phyloP scores from a whole-genome alignment of 495 filamentous ascomycete genomes.

The Penicillium mononematosum region DNA sequence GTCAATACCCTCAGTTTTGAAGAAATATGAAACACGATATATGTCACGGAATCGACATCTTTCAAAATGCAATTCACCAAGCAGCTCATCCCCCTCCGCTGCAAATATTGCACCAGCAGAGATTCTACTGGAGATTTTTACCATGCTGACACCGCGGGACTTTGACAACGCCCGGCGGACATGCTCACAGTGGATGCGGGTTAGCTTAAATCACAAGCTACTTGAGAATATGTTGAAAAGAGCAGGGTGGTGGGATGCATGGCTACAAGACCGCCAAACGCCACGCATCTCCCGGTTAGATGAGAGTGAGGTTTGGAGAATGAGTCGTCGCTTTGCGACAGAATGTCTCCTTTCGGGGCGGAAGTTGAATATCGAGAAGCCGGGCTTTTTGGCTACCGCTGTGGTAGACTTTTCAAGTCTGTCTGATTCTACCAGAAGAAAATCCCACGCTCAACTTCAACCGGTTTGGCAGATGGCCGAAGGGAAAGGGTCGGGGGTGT shows the following conservation, averaged over 20 bases:
- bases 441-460: conserved; percentile 7
- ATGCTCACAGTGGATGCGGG: conserved; percentile 65
- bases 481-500: background rate
- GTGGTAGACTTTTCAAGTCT: conserved; percentile 38
- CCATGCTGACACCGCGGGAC: conserved; percentile 54
- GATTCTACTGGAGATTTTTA: conserved; percentile 60
- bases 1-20: background rate
- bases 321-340: conserved; percentile 60
- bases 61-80: background rate
- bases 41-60: background rate
- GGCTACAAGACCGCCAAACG: conserved; percentile 36
- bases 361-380: conserved; percentile 42
- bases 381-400: conserved; percentile 44
- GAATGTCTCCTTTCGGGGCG: conserved; percentile 59
- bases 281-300: conserved; percentile 21
- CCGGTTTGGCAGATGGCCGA: conserved; percentile 1
- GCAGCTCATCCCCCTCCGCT: conserved; percentile 17
- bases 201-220: conserved; percentile 55
- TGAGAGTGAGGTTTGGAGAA: conserved; percentile 50
- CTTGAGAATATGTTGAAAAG: conserved; percentile 54
- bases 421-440: conserved; percentile 16
- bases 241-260: conserved; percentile 60
- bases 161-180: conserved; percentile 66
- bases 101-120: conserved; percentile 57
- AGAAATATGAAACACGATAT: background rate